These are phyloP conservation scores for Sporothrix inflata DNA, from an alignment of 2,329 filamentous ascomycete species.

Conservation along the genomic window DNA sequence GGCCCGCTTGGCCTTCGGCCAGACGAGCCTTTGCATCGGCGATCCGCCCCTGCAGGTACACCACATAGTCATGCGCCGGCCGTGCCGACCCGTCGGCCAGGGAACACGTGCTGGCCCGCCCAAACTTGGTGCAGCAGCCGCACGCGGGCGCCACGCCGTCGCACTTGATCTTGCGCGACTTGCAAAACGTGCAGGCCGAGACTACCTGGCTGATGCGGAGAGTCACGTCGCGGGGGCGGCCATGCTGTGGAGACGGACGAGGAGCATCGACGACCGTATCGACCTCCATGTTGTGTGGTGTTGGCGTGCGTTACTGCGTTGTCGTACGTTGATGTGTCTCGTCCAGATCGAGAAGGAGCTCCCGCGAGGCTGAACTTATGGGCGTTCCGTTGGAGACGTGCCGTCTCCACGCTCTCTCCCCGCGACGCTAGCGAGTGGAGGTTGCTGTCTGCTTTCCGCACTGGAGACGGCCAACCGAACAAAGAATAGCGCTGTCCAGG, in stretches of 20 bases:
- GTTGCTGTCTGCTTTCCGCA: neutral
- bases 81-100: constrained; percentile 26
- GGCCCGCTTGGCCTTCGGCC: neutral
- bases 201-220: constrained; percentile 34
- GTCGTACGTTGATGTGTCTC: neutral
- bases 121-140: constrained; percentile 36
- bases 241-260: neutral
- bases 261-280: neutral
- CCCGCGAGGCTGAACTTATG: constrained; percentile 10
- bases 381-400: constrained; percentile 13
- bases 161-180: constrained; percentile 37
- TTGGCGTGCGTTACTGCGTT: neutral
- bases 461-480: neutral
- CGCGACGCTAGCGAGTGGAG: neutral
- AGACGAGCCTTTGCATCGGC: constrained; percentile 24
- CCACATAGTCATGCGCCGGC: constrained; percentile 35
- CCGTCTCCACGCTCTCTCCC: neutral
- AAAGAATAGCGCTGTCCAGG: neutral
- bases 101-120: constrained; percentile 35
- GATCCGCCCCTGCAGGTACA: constrained; percentile 34
- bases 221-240: neutral
- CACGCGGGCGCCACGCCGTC: constrained; percentile 35
- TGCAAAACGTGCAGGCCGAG: constrained; percentile 37
- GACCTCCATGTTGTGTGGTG: neutral
- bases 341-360: neutral